These are phyloP conservation scores for Claviceps pazoutovae DNA, from an alignment of 2,329 filamentous ascomycete genomes.

Conservation along the genomic window DNA sequence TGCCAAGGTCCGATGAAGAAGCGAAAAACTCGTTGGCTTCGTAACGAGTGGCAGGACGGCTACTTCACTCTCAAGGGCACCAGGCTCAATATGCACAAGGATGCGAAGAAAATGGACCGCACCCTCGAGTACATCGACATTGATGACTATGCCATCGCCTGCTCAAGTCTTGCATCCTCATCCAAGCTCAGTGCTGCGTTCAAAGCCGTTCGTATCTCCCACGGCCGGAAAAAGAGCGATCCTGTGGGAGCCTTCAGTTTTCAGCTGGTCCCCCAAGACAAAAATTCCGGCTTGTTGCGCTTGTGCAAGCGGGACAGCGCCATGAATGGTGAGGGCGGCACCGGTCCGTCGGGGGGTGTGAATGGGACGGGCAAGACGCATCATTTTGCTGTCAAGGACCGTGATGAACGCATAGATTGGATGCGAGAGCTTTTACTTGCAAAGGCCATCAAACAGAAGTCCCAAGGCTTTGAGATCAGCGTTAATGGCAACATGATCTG, in stretches of 20 bases:
- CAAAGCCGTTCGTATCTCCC: conserved; percentile 58
- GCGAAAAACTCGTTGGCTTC: conserved; percentile 75
- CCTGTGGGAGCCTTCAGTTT: conserved; percentile 63
- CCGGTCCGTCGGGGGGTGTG: conserved; percentile 27
- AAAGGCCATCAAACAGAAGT: conserved; percentile 74
- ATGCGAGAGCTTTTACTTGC: conserved; percentile 88
- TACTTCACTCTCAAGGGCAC: conserved; percentile 77
- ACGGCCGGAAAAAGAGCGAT: conserved; percentile 37
- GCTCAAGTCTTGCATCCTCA: conserved; percentile 58
- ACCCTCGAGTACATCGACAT: conserved; percentile 73
- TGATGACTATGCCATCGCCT: conserved; percentile 78
- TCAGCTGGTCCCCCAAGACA: conserved; percentile 64
- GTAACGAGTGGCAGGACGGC: conserved; percentile 86
- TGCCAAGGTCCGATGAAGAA: conserved; percentile 90
- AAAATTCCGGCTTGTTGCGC: conserved; percentile 30
- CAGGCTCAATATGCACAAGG: conserved; percentile 62
- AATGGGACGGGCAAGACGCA: conserved; percentile 69
- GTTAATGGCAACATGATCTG: conserved; percentile 67
- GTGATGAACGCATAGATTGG: conserved; percentile 93
- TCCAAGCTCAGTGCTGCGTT: conserved; percentile 80
- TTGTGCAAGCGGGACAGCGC: conserved; percentile 41
- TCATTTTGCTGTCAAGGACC: conserved; percentile 78
- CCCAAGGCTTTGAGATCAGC: conserved; percentile 67
- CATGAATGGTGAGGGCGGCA: conserved; percentile 18
- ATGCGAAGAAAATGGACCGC: conserved; percentile 34